Conservation (phyloP, 2,329 filamentous ascomycete species). For the Xylariaceae sp. region DNA sequence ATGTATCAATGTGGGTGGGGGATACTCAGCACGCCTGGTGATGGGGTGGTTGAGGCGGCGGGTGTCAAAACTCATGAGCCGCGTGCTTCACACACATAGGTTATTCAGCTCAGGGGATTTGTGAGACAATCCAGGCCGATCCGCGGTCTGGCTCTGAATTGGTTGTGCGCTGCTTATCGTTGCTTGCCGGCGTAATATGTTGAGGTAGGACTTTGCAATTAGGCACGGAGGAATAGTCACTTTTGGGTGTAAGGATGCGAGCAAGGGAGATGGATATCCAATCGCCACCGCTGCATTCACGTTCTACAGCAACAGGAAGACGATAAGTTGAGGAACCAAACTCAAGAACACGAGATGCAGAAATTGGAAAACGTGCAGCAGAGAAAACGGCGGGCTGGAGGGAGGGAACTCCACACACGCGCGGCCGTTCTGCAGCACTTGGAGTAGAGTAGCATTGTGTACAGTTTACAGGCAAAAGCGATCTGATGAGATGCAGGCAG, state of each 20-base stretch:
- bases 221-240: not conserved
- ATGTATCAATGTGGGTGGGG: too few relatives aligned
- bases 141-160: not conserved
- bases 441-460: not conserved
- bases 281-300: not conserved
- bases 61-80: too few relatives aligned
- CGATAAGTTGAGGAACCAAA: not conserved
- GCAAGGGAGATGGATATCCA: too few relatives aligned
- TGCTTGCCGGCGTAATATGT: too few relatives aligned
- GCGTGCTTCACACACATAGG: not conserved
- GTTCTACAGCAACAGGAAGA: not conserved
- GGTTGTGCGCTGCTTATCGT: too few relatives aligned
- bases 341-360: conserved; percentile 11
- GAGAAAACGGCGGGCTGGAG: not conserved
- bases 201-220: not conserved
- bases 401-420: not conserved
- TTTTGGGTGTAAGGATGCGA: too few relatives aligned
- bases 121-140: conserved; percentile 3
- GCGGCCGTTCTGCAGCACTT: not conserved
- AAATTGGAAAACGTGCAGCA: conserved; percentile 10
- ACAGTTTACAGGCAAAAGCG: not conserved
- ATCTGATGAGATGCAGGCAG: not conserved
- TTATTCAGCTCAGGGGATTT: conserved; percentile 7
- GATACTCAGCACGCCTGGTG: too few relatives aligned
- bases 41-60: too few relatives aligned